Evolutionary conservation across 2,329 filamentous ascomycete genomes (phyloP).

Genomic region (Sporothrix sp.): DNA sequence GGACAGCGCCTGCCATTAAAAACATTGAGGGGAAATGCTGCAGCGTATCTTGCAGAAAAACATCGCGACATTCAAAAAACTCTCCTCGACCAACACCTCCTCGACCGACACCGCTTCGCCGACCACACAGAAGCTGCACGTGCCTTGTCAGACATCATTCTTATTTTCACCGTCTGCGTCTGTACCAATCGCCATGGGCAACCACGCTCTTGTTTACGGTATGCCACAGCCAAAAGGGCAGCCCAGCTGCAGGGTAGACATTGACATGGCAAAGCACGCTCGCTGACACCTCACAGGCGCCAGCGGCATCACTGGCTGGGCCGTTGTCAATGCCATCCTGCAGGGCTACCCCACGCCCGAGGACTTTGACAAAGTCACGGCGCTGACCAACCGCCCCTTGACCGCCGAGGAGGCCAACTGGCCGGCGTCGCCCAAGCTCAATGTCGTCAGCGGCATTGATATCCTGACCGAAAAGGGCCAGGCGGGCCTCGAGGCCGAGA

Average conservation of each 20-base stretch:
- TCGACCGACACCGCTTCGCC: neutral
- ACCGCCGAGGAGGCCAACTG: conserved; percentile 22
- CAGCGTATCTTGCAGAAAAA: neutral
- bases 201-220: conserved; percentile 18
- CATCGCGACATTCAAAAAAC: neutral
- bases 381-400: conserved; percentile 37
- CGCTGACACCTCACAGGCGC: conserved; percentile 26
- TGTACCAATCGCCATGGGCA: conserved; percentile 4
- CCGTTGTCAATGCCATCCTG: conserved; percentile 38
- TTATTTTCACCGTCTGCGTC: too few species aligned
- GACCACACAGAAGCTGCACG: neutral
- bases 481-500: conserved; percentile 24
- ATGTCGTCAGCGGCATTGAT: conserved; percentile 28
- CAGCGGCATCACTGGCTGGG: conserved; percentile 40
- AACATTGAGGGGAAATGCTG: neutral
- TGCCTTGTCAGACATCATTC: neutral
- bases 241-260: too few species aligned
- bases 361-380: conserved; percentile 34
- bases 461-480: conserved; percentile 24
- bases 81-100: neutral
- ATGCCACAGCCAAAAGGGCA: too few species aligned
- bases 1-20: neutral
- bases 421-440: conserved; percentile 24
- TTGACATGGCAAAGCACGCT: too few species aligned
- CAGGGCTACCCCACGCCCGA: conserved; percentile 35